Conservation (phyloP, 257 asterid genomes). For the Solanum infundibuliforme region DNA sequence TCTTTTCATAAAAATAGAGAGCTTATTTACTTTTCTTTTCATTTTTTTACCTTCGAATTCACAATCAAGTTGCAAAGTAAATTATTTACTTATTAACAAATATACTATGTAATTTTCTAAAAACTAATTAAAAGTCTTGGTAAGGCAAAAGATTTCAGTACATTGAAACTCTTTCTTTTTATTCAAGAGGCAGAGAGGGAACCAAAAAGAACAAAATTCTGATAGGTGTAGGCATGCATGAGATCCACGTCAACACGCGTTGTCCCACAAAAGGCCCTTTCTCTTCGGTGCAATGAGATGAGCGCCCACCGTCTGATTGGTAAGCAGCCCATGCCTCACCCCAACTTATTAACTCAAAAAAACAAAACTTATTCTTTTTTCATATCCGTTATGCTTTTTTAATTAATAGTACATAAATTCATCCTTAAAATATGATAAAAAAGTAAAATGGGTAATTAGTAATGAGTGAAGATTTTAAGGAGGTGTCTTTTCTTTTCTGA, state of each 20-base stretch:
- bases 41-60: background rate
- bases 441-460: background rate
- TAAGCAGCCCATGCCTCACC: background rate
- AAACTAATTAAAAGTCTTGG: background rate
- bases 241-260: slow-evolving; percentile 22
- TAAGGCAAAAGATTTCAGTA: background rate
- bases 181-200: background rate
- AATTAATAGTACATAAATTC: background rate
- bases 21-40: background rate
- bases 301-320: slow-evolving; percentile 8
- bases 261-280: slow-evolving; percentile 3
- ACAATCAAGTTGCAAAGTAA: background rate
- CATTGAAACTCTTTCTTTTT: background rate
- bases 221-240: slow-evolving; percentile 36
- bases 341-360: background rate
- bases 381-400: background rate
- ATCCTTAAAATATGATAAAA: background rate
- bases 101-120: background rate
- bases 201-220: background rate
- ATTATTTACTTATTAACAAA: background rate
- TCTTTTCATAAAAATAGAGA: background rate
- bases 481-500: background rate
- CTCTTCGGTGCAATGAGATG: slow-evolving; percentile 17
- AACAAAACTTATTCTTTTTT: background rate
- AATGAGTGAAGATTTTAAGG: background rate